A percentile compares a stretch with the other conserved stretches of the same genome.
These are phyloP conservation scores for Pichia ethanolica DNA, from an alignment of 805 yeast species.

Conservation along the genomic window DNA sequence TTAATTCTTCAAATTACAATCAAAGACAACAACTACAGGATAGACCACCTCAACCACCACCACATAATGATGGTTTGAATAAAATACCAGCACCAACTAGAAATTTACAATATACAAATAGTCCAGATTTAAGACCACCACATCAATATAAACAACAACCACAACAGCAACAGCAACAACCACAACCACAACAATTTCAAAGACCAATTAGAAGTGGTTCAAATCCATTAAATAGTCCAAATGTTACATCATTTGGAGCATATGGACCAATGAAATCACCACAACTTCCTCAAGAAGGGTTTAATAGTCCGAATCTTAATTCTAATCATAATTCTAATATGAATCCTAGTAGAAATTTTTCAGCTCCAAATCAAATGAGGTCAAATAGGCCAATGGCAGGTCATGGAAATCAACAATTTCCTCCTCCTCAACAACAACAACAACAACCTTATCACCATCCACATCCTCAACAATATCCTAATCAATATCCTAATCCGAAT, in stretches of 20 bases:
- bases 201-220: not conserved
- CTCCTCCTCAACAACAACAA: constrained; percentile 2
- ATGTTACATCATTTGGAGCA: constrained; percentile 3
- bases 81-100: constrained; percentile 4
- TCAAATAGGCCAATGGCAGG: not conserved
- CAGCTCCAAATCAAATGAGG: not conserved
- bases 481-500: constrained; percentile 7
- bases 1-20: not conserved
- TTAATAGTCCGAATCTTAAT: no score
- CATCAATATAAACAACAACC: constrained; percentile 5
- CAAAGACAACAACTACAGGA: not conserved
- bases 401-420: constrained; percentile 5
- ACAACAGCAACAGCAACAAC: constrained; percentile 4
- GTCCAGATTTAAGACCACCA: constrained; percentile 12
- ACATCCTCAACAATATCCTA: constrained; percentile 3
- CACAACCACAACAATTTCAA: no score
- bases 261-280: constrained; percentile 10
- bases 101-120: constrained; percentile 6
- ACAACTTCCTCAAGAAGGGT: constrained; percentile 1
- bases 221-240: constrained; percentile 4
- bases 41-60: constrained; percentile 3
- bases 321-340: no score
- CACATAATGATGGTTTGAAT: constrained; percentile 7
- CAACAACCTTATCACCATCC: constrained; percentile 12
- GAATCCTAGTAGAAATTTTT: no score